Evolutionary conservation across 1,284 basidiomycete species (phyloP).

Genomic region (Golubevia sp.): DNA sequence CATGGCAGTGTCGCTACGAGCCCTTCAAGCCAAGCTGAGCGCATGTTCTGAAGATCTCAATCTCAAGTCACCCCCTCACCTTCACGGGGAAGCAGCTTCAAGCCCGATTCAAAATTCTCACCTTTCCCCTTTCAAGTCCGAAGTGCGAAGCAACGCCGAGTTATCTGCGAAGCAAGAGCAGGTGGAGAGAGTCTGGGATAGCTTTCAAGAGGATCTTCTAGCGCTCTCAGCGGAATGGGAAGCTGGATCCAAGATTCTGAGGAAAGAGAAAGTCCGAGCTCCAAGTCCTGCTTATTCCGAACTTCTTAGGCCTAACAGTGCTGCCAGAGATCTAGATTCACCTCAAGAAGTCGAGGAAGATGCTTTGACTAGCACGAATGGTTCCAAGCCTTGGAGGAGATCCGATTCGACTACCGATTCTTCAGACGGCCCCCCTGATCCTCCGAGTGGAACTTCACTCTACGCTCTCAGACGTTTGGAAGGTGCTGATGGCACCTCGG

Average conservation of each 20-base stretch:
- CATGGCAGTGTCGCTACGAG: slow-evolving; percentile 46
- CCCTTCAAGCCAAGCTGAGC: slow-evolving; percentile 55
- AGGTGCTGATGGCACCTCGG: neutral
- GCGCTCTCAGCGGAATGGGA: slow-evolving; percentile 53
- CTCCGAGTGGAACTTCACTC: neutral
- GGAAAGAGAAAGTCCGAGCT: slow-evolving; percentile 21
- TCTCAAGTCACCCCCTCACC: slow-evolving; percentile 17
- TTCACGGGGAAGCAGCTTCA: slow-evolving; percentile 32
- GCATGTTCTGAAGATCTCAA: slow-evolving; percentile 46
- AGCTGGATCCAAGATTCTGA: slow-evolving; percentile 32
- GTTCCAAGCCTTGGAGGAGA: too few relatives aligned
- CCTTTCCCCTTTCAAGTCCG: neutral
- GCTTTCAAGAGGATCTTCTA: slow-evolving; percentile 47
- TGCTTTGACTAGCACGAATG: slow-evolving; percentile 6
- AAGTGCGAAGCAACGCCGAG: neutral
- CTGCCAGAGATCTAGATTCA: slow-evolving; percentile 17
- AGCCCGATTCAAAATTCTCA: too few relatives aligned
- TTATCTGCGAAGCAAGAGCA: slow-evolving; percentile 8
- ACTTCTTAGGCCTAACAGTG: neutral
- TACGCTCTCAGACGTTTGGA: neutral
- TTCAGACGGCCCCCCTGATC: neutral
- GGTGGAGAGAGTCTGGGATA: slow-evolving; percentile 31
- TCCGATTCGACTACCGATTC: neutral
- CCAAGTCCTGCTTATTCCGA: slow-evolving; percentile 9
- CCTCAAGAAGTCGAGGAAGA: slow-evolving; percentile 41